These are phyloP conservation scores for Bipolaris cookei DNA, from an alignment of 2,329 filamentous ascomycete species.

Conservation along the genomic window DNA sequence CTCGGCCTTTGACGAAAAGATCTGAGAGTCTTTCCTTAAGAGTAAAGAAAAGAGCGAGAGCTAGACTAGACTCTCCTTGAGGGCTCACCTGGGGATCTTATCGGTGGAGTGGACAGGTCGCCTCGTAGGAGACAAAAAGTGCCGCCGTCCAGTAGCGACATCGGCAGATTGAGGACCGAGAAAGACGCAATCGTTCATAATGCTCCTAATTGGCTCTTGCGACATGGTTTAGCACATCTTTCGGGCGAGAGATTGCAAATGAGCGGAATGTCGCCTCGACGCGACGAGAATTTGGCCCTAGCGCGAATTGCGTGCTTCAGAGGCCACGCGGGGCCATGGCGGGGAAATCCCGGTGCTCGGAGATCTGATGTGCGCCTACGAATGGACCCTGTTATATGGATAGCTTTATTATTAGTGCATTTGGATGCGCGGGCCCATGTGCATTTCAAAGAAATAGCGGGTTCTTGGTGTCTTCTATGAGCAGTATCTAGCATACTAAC, in stretches of 20 bases:
- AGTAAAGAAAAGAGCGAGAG: constrained; percentile 17
- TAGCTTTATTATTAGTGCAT: neutral
- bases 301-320: constrained; percentile 37
- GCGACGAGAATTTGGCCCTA: constrained; percentile 37
- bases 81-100: constrained; percentile 24
- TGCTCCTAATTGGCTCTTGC: constrained; percentile 40
- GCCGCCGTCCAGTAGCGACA: constrained; percentile 31
- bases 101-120: constrained; percentile 13
- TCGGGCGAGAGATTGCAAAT: constrained; percentile 38
- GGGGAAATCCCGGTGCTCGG: constrained; percentile 31
- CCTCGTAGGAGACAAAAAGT: constrained; percentile 26
- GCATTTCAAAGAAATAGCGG: neutral
- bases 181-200: constrained; percentile 27
- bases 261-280: constrained; percentile 33
- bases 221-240: constrained; percentile 16
- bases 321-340: constrained; percentile 9
- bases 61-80: constrained; percentile 16
- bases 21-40: constrained; percentile 16
- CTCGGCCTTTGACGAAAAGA: constrained; percentile 6
- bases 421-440: neutral
- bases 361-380: constrained; percentile 20
- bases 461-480: neutral
- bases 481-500: neutral
- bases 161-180: constrained; percentile 39
- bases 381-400: neutral